phyloP scores from a whole-genome alignment of 495 filamentous ascomycete species.

The Neurospora tetrasperma region DNA sequence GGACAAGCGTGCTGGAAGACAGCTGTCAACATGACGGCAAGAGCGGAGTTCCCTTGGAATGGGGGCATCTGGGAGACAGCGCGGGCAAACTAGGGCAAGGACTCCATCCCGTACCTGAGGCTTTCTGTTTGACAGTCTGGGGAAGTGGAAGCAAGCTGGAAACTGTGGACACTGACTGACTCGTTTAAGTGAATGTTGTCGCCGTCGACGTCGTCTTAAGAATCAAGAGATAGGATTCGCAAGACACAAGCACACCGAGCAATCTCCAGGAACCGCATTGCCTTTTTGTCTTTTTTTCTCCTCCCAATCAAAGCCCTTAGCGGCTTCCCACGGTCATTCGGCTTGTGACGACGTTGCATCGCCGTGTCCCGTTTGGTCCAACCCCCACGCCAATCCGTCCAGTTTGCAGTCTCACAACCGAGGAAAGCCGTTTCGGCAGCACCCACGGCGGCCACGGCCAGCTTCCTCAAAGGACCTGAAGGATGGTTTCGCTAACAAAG shows the following conservation, averaged over 20 bases:
- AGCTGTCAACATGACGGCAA: not conserved
- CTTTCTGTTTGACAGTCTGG: not conserved
- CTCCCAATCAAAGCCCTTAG: not conserved
- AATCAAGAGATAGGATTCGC: not conserved
- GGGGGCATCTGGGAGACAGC: not conserved
- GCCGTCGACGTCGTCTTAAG: not conserved
- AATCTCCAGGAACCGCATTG: not conserved
- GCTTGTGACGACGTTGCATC: not conserved
- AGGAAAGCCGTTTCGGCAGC: not conserved
- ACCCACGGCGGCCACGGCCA: not conserved
- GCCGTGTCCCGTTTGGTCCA: not conserved
- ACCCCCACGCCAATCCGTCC: not conserved
- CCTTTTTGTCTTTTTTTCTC: not conserved
- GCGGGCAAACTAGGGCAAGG: not conserved
- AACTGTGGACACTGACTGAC: not conserved
- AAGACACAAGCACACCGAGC: not conserved
- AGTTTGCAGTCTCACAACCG: not conserved
- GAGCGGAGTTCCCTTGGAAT: not conserved
- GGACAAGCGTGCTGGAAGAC: not conserved
- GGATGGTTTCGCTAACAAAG: not conserved
- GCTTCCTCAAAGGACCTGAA: not conserved
- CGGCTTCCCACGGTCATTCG: not conserved
- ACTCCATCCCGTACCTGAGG: not conserved
- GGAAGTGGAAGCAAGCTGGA: not conserved
- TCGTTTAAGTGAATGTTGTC: not conserved